Base-by-base conservation (phyloP, 495 filamentous ascomycete genomes). In the Lichina pygmaea region DNA sequence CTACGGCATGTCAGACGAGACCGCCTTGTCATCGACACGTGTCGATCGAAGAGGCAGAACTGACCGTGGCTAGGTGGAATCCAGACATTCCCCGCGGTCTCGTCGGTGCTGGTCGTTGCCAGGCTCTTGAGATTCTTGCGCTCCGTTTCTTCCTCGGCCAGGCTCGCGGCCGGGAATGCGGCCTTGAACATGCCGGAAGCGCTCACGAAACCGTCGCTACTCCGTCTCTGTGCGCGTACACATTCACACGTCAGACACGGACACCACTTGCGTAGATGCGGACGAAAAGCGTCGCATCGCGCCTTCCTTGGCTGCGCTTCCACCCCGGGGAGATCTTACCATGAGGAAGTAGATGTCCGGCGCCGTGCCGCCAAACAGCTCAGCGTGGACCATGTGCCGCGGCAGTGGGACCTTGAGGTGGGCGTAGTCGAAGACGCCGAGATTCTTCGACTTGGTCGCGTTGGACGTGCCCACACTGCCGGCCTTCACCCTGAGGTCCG, bases 121-220 rank as follows among this genome's bases (percentile, higher is more conserved):
- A 86, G 72, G 8, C 60, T 52, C 59, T 89, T 93, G 54, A 95
- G 68, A 52, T 82, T 86, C 50, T 76, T 79, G 49, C 86, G 78
- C 66, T 97, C 89, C 7, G 63, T 64, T 49, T 78, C 74, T 60
- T 97, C 89, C 56, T 97, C 91, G 7, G 74, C 71, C 33, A 70
- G 61, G 48, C 78, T 76, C 11, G 89, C 84, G 68, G 85, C 95
- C 4, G 89, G 89, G 58, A 94, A 97, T 6, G 86, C 82, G 46
- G 91, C 91, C 63, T 95, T 97, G 68, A 95, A 97, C 91, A 97
- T 95, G 56, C 91, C 89, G 44, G 89, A 95, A 6, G 89, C 85
- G 53, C 84, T 93, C 37, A 97, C 74, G 55, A 67, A 94, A 37
- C 91, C 91, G 62, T 97, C 89, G 56, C 75, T 77, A 63, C 84